Evolutionary conservation across 352 stramenopile species (phyloP), one percentile per base, ranked within the genome.

Genomic region (Pythium myriotylum): DNA sequence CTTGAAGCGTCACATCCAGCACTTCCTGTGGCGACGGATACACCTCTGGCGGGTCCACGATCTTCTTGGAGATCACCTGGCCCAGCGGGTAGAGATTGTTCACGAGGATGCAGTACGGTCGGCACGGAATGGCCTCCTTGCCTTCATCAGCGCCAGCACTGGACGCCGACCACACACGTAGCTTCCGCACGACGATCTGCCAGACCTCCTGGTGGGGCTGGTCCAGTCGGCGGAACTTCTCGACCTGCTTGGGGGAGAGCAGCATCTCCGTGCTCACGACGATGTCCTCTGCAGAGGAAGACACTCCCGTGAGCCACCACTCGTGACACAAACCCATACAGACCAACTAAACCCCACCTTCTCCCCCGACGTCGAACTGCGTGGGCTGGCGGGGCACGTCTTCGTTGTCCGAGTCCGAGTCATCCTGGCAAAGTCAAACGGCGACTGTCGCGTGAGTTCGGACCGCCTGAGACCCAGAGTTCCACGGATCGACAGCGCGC

Each of bases 11-110:
- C 53, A 91, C 62, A 10, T 90, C 74, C 42, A 95, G 65, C 52
- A 95, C 80, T 41, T 73, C 80, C 61, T 83, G 50, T 4, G 80
- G 66, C 4, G 81, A 91, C 20, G 86, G 86, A 52, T 91, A 95
- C 43, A 80, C 60, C 69, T 95, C 81, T 5, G 86, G 86, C 20
- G 86, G 86, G 54, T 95, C 82, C 24, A 81, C 86, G 53, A 95
- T 93, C 63, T 92, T 90, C 68, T 92, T 95, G 40, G 79, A 86
- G 45, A 95, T 76, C 32, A 95, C 86, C 72, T 95, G 86, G 20
- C 86, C 86, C 17, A 93, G 51, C 5, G 86, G 86, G 61, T 95
- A 95, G 20, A 95, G 68, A 47, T 95, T 95, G 68, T 95, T 95
- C 37, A 95, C 83, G 13, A 95, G 64, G 26, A 95, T 86, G 49